These are phyloP conservation scores for Penicillium fimorum DNA, from an alignment of 495 filamentous ascomycete species.

Conservation along the genomic window DNA sequence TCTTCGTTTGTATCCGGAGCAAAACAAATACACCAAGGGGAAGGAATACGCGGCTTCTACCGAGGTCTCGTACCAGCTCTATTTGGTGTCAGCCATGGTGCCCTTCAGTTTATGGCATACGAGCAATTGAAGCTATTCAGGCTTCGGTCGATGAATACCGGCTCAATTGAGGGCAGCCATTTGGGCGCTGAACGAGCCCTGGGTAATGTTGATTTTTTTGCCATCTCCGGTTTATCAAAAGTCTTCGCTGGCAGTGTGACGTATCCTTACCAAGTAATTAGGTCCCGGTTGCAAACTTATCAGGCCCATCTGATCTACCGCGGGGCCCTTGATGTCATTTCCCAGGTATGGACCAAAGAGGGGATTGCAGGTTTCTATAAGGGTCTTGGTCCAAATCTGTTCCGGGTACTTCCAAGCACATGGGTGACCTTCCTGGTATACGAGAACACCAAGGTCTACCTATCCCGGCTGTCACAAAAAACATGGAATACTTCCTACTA, in stretches of 20 bases:
- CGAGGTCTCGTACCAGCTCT: conserved; percentile 78
- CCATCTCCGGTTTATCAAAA: conserved; percentile 78
- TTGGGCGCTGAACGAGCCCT: conserved; percentile 39
- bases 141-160: conserved; percentile 11
- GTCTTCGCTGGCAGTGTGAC: conserved; percentile 81
- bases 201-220: conserved; percentile 72
- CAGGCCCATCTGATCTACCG: conserved; percentile 64
- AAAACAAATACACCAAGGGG: conserved; percentile 57
- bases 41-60: conserved; percentile 79
- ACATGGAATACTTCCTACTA: neutral
- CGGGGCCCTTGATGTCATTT: conserved; percentile 67
- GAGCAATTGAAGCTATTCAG: conserved; percentile 75
- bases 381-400: conserved; percentile 80
- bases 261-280: conserved; percentile 91
- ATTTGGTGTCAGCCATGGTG: conserved; percentile 91
- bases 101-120: conserved; percentile 94
- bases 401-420: conserved; percentile 88
- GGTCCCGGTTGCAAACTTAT: conserved; percentile 85
- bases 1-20: conserved; percentile 69
- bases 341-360: conserved; percentile 72
- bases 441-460: conserved; percentile 75
- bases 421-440: conserved; percentile 99
- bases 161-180: conserved; percentile 6
- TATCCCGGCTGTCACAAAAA: conserved; percentile 18
- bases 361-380: conserved; percentile 87